phyloP scores from a whole-genome alignment of 2,329 filamentous ascomycete species.

The Fusarium redolens region DNA sequence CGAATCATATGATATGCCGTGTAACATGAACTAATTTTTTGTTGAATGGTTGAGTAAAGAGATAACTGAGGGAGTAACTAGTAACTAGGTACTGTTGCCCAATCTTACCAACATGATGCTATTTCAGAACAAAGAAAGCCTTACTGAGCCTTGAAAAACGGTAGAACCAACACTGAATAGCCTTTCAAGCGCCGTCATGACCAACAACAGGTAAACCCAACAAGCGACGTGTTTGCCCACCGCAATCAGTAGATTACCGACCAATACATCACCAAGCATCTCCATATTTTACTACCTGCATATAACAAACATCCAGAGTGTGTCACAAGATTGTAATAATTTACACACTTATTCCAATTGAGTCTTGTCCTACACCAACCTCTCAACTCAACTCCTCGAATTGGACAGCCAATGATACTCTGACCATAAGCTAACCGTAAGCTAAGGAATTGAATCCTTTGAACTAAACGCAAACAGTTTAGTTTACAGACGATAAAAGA shows the following conservation, averaged over 20 bases:
- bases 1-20: not conserved
- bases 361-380: slow-evolving; percentile 7
- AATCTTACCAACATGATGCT: not conserved
- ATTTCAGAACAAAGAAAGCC: not conserved
- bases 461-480: slow-evolving; percentile 7
- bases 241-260: not conserved
- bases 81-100: no score
- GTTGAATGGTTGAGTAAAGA: not conserved
- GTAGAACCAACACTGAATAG: not conserved
- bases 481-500: not conserved
- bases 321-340: not conserved
- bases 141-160: slow-evolving; percentile 1
- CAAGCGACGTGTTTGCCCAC: slow-evolving; percentile 2
- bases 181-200: slow-evolving; percentile 6
- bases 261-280: slow-evolving; percentile 2
- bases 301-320: not conserved
- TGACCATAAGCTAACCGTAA: not conserved
- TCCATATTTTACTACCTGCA: not conserved
- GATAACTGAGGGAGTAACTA: not conserved
- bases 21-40: not conserved
- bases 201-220: slow-evolving; percentile 10
- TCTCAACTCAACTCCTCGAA: not conserved
- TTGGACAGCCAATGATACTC: slow-evolving; percentile 12
- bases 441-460: slow-evolving; percentile 17
- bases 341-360: not conserved